Base-by-base conservation (phyloP, 306 rosid species). In the Casuarina equisetifolia region DNA sequence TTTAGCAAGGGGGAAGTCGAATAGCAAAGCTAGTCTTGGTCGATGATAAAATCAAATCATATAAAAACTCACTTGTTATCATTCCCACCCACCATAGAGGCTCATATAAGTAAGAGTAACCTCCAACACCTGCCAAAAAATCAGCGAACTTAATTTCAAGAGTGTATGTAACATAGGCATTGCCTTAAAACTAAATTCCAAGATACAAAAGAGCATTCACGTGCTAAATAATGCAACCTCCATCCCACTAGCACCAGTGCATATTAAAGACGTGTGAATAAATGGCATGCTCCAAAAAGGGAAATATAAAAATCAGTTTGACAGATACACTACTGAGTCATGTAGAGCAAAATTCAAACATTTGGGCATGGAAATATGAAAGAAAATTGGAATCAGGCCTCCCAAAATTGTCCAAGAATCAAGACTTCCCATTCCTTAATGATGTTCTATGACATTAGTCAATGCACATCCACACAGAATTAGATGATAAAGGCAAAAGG, bases 61-160 rank as follows among this genome's bases (percentile, higher is more conserved):
- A 58, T 16, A 36, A 73, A 25, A 71, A 85, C 99, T 92, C 86
- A 96, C 99, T 96, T 80, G 99, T 91, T 83, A 91, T 92, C 99
- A 96, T 96, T 88, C 99, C 99, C 72, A 96, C 97, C 99, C 99
- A 96, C 99, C 99, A 96, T 74, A 96, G 98, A 0, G 99, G 99
- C 85, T 96, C 99, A 42, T 96, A 92, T 86, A 96, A 85, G 90
- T 96, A 96, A 64, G 99, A 96, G 82, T 96, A 96, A 70, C 99
- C 99, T 76, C 99, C 99, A 57, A 84, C 88, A 73, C 99, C 99
- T 95, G 95, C 46, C 68, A 55, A 84, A 79, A 44, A 48, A 85
- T 48, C 79, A 80, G 70, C 66, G 66, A 80, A 76, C 75, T 84
- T 73, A 84, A 84, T 52, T 48, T 54, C 70, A 59, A 19, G 63